Percentiles rank a stretch among this genome's conserved stretches.
Conservation (phyloP, 352 stramenopile species). For the Phytophthora ohioensis region DNA sequence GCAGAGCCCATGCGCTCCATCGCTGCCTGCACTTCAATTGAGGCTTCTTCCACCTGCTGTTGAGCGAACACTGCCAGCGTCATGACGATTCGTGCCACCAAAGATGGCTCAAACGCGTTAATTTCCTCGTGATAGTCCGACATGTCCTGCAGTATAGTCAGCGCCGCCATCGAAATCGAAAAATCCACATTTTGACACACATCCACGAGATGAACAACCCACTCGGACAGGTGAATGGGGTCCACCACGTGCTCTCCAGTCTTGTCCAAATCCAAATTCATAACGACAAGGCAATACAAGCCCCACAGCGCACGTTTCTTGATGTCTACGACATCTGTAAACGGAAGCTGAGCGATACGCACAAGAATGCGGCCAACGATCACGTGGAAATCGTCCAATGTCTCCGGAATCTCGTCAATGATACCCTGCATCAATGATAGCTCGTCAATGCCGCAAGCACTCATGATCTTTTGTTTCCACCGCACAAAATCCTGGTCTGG, state of each 20-base stretch:
- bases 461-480: conserved; percentile 76
- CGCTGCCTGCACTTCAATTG: conserved; percentile 83
- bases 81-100: conserved; percentile 89
- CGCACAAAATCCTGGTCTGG: conserved; percentile 81
- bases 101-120: conserved; percentile 66
- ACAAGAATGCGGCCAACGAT: conserved; percentile 82
- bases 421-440: conserved; percentile 51
- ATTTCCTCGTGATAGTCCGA: conserved; percentile 81
- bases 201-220: conserved; percentile 85
- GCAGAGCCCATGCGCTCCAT: conserved; percentile 63
- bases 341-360: conserved; percentile 77
- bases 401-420: conserved; percentile 77
- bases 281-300: conserved; percentile 79
- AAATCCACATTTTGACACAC: conserved; percentile 79
- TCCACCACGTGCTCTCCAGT: conserved; percentile 46
- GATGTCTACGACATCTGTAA: conserved; percentile 79
- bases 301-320: conserved; percentile 87
- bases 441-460: conserved; percentile 51
- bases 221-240: conserved; percentile 66
- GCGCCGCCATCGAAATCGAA: conserved; percentile 79
- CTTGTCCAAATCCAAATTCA: conserved; percentile 57
- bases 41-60: conserved; percentile 89
- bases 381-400: conserved; percentile 70
- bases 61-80: conserved; percentile 87
- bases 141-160: conserved; percentile 84